Evolutionary conservation across 805 yeast genomes (phyloP).

Genomic region (Huiozyma sinensis): DNA sequence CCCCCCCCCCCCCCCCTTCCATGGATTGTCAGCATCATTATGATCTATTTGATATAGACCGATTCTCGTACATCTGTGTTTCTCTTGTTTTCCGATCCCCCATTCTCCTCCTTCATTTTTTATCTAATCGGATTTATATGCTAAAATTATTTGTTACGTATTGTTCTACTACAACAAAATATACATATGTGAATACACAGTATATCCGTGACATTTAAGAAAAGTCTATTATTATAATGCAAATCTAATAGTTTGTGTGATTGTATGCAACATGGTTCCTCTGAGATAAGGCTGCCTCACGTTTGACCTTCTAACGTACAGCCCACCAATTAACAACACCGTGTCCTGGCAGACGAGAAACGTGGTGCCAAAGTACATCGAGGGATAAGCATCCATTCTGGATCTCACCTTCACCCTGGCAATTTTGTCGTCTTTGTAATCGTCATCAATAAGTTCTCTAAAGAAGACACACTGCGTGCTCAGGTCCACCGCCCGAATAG

Average conservation of each 20-base stretch:
- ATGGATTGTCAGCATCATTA: too few species aligned
- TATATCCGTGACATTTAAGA: not conserved
- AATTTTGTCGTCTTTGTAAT: not conserved
- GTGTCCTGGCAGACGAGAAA: conserved; percentile 8
- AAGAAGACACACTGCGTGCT: conserved; percentile 4
- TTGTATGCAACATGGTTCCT: conserved; percentile 12
- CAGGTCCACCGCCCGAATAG: conserved; percentile 2
- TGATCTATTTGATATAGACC: not conserved
- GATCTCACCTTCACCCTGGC: not conserved
- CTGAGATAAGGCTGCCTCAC: conserved; percentile 13
- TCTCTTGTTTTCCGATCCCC: not conserved
- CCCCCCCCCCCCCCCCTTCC: not conserved
- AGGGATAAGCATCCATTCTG: not conserved
- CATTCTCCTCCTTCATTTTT: not conserved
- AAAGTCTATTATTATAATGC: not conserved
- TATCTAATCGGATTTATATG: not conserved
- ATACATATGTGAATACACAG: too few species aligned
- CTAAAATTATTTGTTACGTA: not conserved
- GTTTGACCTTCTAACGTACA: conserved; percentile 9
- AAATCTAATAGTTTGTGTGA: conserved; percentile 1
- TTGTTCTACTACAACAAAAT: not conserved
- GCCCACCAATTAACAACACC: conserved; percentile 19
- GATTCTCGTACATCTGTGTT: not conserved
- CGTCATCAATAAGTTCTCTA: not conserved
- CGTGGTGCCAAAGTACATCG: conserved; percentile 1